Evolutionary conservation across 176 grass and related monocot genomes (phyloP).

Genomic region (Echinochloa phyllopogon): DNA sequence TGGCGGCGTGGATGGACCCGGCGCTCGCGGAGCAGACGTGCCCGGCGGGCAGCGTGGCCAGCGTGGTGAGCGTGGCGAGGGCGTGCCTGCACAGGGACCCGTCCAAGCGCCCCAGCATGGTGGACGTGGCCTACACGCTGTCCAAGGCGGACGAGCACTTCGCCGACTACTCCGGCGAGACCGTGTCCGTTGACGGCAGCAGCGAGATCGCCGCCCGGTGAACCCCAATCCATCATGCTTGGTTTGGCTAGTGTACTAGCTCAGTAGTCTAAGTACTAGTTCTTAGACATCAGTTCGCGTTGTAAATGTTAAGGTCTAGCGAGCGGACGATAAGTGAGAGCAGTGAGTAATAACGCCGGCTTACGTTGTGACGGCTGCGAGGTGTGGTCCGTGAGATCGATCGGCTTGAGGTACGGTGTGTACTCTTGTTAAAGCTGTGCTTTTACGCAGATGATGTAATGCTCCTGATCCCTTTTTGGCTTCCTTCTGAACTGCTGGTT

Average conservation of each 20-base stretch:
- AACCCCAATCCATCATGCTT: neutral
- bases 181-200: conserved; percentile 46
- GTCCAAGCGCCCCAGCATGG: conserved; percentile 92
- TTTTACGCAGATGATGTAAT: neutral
- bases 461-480: too few relatives aligned
- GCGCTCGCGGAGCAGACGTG: conserved; percentile 70
- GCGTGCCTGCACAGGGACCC: conserved; percentile 80
- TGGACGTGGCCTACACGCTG: conserved; percentile 85
- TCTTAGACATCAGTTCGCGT: neutral
- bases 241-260: neutral
- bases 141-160: conserved; percentile 90
- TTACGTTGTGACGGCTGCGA: neutral
- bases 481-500: too few relatives aligned
- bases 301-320: conserved; percentile 10
- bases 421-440: neutral
- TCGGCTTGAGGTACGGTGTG: neutral
- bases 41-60: conserved; percentile 68
- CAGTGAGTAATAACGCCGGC: conserved; percentile 18
- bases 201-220: conserved; percentile 59
- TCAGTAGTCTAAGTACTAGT: neutral
- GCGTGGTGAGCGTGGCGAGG: conserved; percentile 66
- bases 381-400: neutral
- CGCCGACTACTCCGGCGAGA: conserved; percentile 74
- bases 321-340: neutral
- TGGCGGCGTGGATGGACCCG: conserved; percentile 77